Conservation (phyloP, 768 basidiomycete genomes). For the Psilocybe subaeruginosa region DNA sequence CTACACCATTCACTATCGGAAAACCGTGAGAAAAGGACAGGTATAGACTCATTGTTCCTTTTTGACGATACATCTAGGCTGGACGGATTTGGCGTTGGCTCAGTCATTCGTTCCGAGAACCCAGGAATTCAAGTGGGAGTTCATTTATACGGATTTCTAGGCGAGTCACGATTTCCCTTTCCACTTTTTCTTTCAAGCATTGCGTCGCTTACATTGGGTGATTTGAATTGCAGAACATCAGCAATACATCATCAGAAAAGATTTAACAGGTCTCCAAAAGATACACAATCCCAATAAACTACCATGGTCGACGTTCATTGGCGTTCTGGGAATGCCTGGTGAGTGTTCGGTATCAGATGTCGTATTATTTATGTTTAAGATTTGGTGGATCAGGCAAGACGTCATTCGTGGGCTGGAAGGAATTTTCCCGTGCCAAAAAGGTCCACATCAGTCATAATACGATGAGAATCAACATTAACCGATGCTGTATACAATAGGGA, state of each 20-base stretch:
- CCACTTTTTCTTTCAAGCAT: too few relatives aligned
- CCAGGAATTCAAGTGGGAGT: conserved; percentile 35
- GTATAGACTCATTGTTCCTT: too few relatives aligned
- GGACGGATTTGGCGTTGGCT: conserved; percentile 40
- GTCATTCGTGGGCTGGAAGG: conserved; percentile 43
- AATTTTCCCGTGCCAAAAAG: conserved; percentile 39
- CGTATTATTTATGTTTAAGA: too few relatives aligned
- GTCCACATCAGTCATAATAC: conserved; percentile 17
- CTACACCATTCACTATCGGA: conserved; percentile 32
- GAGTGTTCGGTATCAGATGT: conserved; percentile 15
- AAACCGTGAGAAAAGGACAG: conserved; percentile 31
- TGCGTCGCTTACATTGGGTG: conserved; percentile 36
- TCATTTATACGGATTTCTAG: conserved; percentile 20
- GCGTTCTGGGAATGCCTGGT: conserved; percentile 60
- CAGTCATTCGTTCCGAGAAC: conserved; percentile 47
- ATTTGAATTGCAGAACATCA: conserved; percentile 34
- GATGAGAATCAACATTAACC: too few relatives aligned
- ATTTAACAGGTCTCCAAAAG: conserved; percentile 23
- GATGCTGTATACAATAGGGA: conserved; percentile 27
- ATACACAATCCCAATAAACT: conserved; percentile 45
- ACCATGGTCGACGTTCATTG: conserved; percentile 52
- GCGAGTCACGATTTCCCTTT: too few relatives aligned
- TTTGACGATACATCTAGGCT: too few relatives aligned
- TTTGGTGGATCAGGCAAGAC: conserved; percentile 32
- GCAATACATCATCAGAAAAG: conserved; percentile 39